These are phyloP conservation scores for Tricholoma matsutake DNA, from an alignment of 768 basidiomycete genomes.

Conservation along the genomic window DNA sequence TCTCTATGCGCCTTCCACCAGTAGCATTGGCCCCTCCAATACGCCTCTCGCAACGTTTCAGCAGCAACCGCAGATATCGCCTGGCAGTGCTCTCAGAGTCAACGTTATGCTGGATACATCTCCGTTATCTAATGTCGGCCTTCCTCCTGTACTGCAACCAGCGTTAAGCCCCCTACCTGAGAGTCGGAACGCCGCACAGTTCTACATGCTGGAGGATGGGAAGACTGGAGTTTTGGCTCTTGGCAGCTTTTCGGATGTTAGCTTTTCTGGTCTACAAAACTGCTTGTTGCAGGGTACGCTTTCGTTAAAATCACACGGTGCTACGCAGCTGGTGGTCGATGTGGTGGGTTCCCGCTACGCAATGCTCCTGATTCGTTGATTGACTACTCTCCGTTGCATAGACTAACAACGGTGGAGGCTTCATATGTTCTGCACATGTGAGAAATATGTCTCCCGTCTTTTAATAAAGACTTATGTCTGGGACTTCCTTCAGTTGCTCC, in stretches of 20 bases:
- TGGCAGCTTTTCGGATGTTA: slow-evolving; percentile 51
- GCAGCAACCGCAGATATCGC: slow-evolving; percentile 35
- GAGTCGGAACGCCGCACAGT: slow-evolving; percentile 51
- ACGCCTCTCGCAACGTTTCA: slow-evolving; percentile 35
- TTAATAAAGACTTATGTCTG: not conserved
- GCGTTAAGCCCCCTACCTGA: slow-evolving; percentile 34
- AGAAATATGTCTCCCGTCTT: slow-evolving; percentile 13
- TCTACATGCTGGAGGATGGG: slow-evolving; percentile 50
- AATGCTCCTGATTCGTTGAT: not conserved
- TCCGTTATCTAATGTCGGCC: slow-evolving; percentile 42
- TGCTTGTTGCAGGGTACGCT: slow-evolving; percentile 45
- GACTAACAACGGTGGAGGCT: slow-evolving; percentile 53
- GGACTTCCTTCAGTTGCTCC: slow-evolving; percentile 35
- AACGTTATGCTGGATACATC: slow-evolving; percentile 48
- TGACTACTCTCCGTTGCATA: slow-evolving; percentile 13
- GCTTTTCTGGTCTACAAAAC: slow-evolving; percentile 38
- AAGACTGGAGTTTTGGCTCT: slow-evolving; percentile 55
- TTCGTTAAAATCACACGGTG: slow-evolving; percentile 45
- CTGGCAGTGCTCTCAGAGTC: slow-evolving; percentile 30
- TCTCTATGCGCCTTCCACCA: slow-evolving; percentile 25
- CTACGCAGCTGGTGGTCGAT: slow-evolving; percentile 54
- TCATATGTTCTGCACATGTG: slow-evolving; percentile 60
- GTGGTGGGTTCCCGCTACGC: slow-evolving; percentile 36
- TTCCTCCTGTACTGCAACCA: slow-evolving; percentile 40
- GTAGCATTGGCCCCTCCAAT: slow-evolving; percentile 6